phyloP scores from a whole-genome alignment of 805 yeast genomes.

The Maudiozyma barnettii region DNA sequence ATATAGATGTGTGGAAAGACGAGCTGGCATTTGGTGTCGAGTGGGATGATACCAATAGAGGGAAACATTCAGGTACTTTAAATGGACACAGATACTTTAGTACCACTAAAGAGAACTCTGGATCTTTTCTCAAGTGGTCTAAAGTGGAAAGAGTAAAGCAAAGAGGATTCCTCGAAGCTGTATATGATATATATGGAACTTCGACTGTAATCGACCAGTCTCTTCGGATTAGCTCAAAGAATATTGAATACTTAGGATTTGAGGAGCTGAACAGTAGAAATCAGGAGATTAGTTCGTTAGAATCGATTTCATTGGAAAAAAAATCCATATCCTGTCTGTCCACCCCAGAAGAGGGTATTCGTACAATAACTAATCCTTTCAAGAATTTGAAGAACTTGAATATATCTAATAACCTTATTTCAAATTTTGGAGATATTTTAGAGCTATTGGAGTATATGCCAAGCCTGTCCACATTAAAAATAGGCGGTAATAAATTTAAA shows the following conservation, averaged over 20 bases:
- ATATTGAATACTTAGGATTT: constrained; percentile 57
- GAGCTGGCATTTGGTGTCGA: constrained; percentile 63
- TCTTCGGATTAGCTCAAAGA: constrained; percentile 45
- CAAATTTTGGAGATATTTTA: constrained; percentile 32
- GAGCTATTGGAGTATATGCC: constrained; percentile 23
- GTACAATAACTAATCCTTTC: constrained; percentile 5
- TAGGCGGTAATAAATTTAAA: constrained; percentile 15
- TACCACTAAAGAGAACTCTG: constrained; percentile 12
- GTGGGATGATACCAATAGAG: constrained; percentile 68
- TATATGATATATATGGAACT: constrained; percentile 40
- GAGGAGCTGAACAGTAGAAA: constrained; percentile 43
- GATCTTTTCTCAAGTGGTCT: constrained; percentile 17
- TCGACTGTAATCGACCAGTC: constrained; percentile 25
- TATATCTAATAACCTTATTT: constrained; percentile 50
- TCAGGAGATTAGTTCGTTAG: constrained; percentile 36
- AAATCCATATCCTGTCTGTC: neutral
- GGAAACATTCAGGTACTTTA: constrained; percentile 60
- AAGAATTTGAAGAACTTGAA: constrained; percentile 36
- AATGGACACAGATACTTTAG: constrained; percentile 49
- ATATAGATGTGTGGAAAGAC: constrained; percentile 52
- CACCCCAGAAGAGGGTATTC: neutral
- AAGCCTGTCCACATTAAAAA: constrained; percentile 10
- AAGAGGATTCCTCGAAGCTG: constrained; percentile 37
- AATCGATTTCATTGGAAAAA: constrained; percentile 37
- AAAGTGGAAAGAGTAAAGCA: constrained; percentile 23